phyloP scores from a whole-genome alignment of 495 filamentous ascomycete species.

The Penicillium antarcticum region DNA sequence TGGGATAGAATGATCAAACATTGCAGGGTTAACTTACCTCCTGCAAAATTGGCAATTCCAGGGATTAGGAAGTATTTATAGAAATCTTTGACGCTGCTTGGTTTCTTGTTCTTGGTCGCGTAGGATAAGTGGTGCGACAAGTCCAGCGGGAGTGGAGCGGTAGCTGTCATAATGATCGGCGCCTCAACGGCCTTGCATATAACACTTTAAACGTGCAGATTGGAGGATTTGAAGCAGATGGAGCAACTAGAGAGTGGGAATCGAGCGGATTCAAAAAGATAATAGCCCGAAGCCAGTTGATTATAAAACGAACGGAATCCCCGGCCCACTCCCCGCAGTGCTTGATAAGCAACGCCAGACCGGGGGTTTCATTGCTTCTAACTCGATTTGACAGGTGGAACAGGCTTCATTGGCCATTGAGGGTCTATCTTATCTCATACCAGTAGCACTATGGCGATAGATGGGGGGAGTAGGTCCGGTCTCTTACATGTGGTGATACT shows the following conservation, averaged over 20 bases:
- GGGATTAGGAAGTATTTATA: constrained; percentile 85
- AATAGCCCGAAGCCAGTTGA: too few relatives aligned
- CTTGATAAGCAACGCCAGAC: neutral
- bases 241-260: too few relatives aligned
- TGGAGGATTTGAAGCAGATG: too few relatives aligned
- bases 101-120: constrained; percentile 57
- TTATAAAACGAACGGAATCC: neutral
- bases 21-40: constrained; percentile 56
- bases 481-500: neutral
- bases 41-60: constrained; percentile 81
- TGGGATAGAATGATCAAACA: too few relatives aligned
- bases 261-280: too few relatives aligned
- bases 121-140: constrained; percentile 75
- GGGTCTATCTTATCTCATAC: neutral
- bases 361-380: neutral
- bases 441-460: neutral
- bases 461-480: too few relatives aligned
- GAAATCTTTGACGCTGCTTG: constrained; percentile 69
- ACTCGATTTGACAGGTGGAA: neutral
- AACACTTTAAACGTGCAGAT: neutral
- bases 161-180: constrained; percentile 15
- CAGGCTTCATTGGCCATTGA: neutral
- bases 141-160: constrained; percentile 56
- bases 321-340: neutral
- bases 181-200: constrained; percentile 22